Conservation (phyloP, 345 rosid genomes). For the Lenwebbia sp. region DNA sequence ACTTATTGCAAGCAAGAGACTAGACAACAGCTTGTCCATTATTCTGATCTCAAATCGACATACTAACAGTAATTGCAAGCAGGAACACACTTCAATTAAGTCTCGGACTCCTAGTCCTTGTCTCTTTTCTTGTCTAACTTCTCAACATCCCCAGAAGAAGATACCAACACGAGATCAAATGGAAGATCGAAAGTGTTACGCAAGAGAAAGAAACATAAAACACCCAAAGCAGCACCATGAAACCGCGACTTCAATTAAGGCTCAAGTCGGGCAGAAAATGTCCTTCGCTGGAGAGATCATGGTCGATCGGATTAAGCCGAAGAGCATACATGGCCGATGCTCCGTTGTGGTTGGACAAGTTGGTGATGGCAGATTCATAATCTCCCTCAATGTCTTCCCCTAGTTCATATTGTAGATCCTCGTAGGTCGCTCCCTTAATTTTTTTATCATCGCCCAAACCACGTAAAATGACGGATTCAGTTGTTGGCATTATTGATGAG, state of each 20-base stretch:
- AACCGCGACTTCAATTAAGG: background rate
- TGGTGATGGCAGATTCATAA: background rate
- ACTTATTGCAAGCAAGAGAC: background rate
- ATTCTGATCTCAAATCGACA: background rate
- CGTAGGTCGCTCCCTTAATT: background rate
- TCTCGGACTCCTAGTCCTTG: background rate
- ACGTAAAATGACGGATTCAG: background rate
- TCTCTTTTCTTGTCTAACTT: background rate
- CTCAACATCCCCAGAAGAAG: background rate
- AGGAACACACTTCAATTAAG: background rate
- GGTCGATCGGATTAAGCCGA: background rate
- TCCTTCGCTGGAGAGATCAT: background rate
- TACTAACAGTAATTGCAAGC: background rate
- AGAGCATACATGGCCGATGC: background rate
- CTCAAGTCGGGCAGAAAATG: background rate
- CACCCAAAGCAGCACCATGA: background rate
- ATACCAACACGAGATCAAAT: background rate
- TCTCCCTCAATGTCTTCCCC: background rate
- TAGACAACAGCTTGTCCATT: background rate
- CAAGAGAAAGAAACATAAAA: background rate
- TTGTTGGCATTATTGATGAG: background rate
- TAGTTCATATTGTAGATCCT: background rate
- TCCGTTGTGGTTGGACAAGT: background rate
- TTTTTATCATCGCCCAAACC: background rate
- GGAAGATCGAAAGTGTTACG: background rate